Evolutionary conservation across 108 stramenopile genomes (phyloP).

Genomic region (Skeletonema costatum): DNA sequence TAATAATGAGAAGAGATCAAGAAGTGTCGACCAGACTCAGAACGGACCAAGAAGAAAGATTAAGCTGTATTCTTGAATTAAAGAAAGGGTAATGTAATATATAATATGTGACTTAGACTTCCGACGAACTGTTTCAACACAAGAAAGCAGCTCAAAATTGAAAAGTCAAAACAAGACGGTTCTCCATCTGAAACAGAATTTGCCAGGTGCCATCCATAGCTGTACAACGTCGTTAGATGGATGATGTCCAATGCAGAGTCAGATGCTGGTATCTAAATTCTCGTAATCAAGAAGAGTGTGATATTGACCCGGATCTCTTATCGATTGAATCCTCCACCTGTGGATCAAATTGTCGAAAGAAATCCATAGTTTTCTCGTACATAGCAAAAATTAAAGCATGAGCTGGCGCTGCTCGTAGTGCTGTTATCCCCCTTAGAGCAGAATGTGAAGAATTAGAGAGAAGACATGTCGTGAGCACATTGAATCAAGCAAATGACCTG

Average conservation of each 20-base stretch:
- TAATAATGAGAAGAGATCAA: background rate
- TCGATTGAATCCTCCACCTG: conserved; percentile 16
- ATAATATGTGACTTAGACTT: too few relatives aligned
- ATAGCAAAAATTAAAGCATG: conserved; percentile 58
- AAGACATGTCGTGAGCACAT: too few relatives aligned
- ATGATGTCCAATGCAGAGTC: background rate
- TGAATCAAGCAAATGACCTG: too few relatives aligned
- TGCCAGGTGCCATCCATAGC: too few relatives aligned
- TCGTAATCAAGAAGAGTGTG: conserved; percentile 14
- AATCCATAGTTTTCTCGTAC: conserved; percentile 50
- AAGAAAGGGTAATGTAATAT: background rate
- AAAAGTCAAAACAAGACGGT: too few relatives aligned
- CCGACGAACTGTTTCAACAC: too few relatives aligned
- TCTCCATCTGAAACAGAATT: too few relatives aligned
- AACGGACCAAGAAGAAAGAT: too few relatives aligned
- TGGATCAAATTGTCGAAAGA: conserved; percentile 38
- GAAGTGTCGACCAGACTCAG: background rate
- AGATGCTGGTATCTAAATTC: too few relatives aligned
- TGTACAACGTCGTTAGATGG: too few relatives aligned
- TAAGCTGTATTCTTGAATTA: background rate
- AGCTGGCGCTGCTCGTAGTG: conserved; percentile 48
- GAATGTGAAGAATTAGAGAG: too few relatives aligned
- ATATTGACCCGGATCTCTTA: conserved; percentile 33
- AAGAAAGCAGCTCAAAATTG: too few relatives aligned
- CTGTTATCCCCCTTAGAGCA: conserved; percentile 31